Conservation (phyloP, 2,329 filamentous ascomycete species). For the Neophaeococcomyces aloes region DNA sequence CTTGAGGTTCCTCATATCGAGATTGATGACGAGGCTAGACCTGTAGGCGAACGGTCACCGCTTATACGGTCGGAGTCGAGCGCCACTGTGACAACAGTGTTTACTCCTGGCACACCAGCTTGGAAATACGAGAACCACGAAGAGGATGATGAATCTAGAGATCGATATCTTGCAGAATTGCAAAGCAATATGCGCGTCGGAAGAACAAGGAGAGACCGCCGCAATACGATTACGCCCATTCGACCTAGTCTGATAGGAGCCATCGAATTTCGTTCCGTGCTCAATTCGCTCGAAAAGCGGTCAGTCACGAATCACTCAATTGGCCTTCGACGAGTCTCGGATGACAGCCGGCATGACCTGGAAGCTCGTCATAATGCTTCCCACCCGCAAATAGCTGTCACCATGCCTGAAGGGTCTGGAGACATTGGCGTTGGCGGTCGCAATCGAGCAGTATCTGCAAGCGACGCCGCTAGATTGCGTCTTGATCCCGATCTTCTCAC, state of each 20-base stretch:
- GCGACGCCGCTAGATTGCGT: conserved; percentile 41
- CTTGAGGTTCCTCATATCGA: conserved; percentile 45
- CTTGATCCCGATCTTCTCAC: conserved; percentile 32
- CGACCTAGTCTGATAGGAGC: conserved; percentile 87
- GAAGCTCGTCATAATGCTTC: background rate
- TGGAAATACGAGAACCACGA: conserved; percentile 47
- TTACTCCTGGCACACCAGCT: conserved; percentile 39
- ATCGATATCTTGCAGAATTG: conserved; percentile 64
- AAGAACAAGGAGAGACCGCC: conserved; percentile 54
- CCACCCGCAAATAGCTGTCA: background rate
- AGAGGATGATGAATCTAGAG: conserved; percentile 45
- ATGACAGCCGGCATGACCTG: conserved; percentile 40
- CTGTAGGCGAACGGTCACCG: conserved; percentile 35
- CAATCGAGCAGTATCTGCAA: conserved; percentile 49
- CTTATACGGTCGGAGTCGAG: conserved; percentile 41
- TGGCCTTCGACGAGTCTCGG: conserved; percentile 58
- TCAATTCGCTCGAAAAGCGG: conserved; percentile 76
- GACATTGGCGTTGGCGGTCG: conserved; percentile 22
- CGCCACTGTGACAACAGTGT: conserved; percentile 55
- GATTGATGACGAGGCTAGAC: conserved; percentile 44
- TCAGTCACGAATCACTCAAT: conserved; percentile 64
- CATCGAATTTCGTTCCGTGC: conserved; percentile 81
- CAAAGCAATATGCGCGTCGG: conserved; percentile 86
- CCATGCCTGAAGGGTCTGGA: background rate
- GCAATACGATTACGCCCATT: conserved; percentile 70